Evolutionary conservation across 2,329 filamentous ascomycete species (phyloP), one percentile per base, ranked within the genome.

Genomic region (Alternaria rosae): DNA sequence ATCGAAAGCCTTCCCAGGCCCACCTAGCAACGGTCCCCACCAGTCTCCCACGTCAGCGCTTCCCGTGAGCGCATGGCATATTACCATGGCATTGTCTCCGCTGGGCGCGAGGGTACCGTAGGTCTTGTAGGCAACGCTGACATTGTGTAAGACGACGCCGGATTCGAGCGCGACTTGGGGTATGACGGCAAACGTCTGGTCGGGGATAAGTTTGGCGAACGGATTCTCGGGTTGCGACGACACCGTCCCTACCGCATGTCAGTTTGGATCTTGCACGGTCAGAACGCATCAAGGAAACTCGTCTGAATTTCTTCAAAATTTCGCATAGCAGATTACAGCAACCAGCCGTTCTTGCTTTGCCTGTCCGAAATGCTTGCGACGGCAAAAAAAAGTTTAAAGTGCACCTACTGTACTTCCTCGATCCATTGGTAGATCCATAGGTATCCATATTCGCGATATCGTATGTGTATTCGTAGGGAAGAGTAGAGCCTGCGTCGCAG

Each of bases 91-190:
- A 80, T 90, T 90, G 79, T 90, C 85, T 45, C 81, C 75, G 25
- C 81, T 79, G 3, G 85, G 82, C 6, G 87, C 85, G 25, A 90
- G 81, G 25, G 81, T 81, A 60, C 88, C 88, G 59, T 86, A 86
- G 4, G 85, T 87, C 62, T 88, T 90, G 80, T 89, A 90, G 60
- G 88, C 88, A 53, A 90, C 82, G 3, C 86, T 87, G 15, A 89
- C 86, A 87, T 98, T 95, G 70, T 86, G 83, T 20, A 99, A 85
- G 1, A 87, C 91, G 23, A 91, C 92, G 51, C 95, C 95, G 2
- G 94, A 98, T 80, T 99, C 95, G 68, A 99, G 91, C 9, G 91
- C 93, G 79, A 97, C 97, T 25, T 90, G 89, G 2, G 95, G 94
- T 57, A 99, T 88, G 63, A 95, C 88, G 59, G 91, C 93, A 74